Evolutionary conservation across 1,139 yeast species (phyloP).

Genomic region (Yamadazyma buinensis): DNA sequence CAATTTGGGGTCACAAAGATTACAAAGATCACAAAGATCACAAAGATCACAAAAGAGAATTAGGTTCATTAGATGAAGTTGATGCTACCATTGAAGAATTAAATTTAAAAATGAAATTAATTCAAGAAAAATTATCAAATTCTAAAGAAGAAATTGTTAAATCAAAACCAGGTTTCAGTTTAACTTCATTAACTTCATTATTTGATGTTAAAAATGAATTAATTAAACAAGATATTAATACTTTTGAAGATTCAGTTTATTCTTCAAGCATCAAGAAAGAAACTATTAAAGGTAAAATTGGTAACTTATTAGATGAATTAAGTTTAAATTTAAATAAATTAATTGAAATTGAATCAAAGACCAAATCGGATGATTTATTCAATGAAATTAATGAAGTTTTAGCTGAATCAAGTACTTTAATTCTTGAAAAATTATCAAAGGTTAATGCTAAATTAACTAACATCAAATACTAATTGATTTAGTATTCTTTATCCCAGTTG

Average conservation of each 20-base stretch:
- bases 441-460: slow-evolving; percentile 5
- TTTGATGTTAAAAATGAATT: slow-evolving; percentile 1
- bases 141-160: neutral
- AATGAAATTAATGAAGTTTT: slow-evolving; percentile 1
- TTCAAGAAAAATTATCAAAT: neutral
- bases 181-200: neutral
- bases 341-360: neutral
- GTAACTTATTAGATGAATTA: slow-evolving; percentile 2
- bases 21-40: no score
- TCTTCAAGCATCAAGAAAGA: neutral
- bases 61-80: slow-evolving; percentile 6
- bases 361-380: neutral
- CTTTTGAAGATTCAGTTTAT: slow-evolving; percentile 5
- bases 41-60: slow-evolving; percentile 1
- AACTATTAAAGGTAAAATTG: neutral
- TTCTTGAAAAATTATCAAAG: neutral
- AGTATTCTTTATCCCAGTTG: no score
- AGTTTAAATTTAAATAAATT: slow-evolving; percentile 1
- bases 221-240: neutral
- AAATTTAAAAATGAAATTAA: neutral
- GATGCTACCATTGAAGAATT: slow-evolving; percentile 1
- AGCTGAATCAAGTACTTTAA: neutral
- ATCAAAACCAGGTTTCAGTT: neutral
- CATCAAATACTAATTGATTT: slow-evolving; percentile 1
- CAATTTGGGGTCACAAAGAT: no score